Evolutionary conservation across 2,329 filamentous ascomycete species (phyloP), one percentile per base, ranked within the genome.

Genomic region (Trichoderma simmonsii): DNA sequence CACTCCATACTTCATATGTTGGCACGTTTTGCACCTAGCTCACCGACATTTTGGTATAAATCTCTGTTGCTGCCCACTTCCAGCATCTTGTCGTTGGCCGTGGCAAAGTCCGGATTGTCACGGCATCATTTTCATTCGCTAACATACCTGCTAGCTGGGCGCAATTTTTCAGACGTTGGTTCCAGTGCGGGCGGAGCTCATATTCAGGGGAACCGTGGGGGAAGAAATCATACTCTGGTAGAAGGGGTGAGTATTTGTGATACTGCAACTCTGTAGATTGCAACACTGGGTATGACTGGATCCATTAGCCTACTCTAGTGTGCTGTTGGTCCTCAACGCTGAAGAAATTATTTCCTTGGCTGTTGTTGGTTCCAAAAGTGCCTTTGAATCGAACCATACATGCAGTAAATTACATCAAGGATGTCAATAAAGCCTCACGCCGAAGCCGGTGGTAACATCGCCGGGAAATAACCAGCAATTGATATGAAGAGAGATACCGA

Each of bases 21-120:
- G 30, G 21, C 51, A 51, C 15, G 34, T 24, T 59, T 57, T 15
- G 32, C 30, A 24, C 26, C 51, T 43, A 59, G 54, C 34, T 67
- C 51, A 67, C 64, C 64, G 64, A 67, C 64, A 57, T 24, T 67
- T 67, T 67, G 24, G 6, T 59, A 43, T 43, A 43, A 43, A 39
- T 39, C 9, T 9, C 24, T 30, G 26, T 36, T 26, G 12, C 28
- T 43, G 15, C 36, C 51, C 14, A 6, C 6, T 28, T 57, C n/a
- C 34, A 18, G 2, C 9, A 24, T 39, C 24, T 11, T 15, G n/a
- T 12, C 15, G 11, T 39, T 39, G 26, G 64, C 18, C 18, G 54
- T 67, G 64, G 51, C 32, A 21, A 59, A 59, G 28, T 43, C 21
- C 24, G n/a, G 64, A 21, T 5, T 65, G 64, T 24, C 64, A 43